phyloP scores from a whole-genome alignment of 495 filamentous ascomycete species.

The Neurospora intermedia region DNA sequence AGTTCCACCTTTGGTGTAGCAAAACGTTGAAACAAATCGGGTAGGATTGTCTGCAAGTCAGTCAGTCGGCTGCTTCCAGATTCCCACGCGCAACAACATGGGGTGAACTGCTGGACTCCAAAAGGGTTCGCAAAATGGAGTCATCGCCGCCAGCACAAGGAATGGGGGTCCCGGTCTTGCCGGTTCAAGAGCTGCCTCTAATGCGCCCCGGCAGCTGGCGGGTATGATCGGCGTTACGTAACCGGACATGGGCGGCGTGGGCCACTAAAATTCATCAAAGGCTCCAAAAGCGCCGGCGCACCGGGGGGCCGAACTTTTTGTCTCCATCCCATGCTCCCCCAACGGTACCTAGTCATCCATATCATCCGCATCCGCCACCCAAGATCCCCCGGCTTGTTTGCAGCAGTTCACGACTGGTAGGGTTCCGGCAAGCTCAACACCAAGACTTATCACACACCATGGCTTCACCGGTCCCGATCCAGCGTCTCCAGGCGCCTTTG shows the following conservation, averaged over 20 bases:
- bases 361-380: neutral
- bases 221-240: constrained; percentile 15
- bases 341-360: neutral
- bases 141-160: neutral
- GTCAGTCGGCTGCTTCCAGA: neutral
- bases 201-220: constrained; percentile 2
- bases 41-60: neutral
- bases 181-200: neutral
- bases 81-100: neutral
- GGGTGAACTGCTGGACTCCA: neutral
- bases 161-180: neutral
- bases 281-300: neutral
- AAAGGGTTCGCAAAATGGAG: neutral
- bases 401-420: neutral
- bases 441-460: constrained; percentile 7
- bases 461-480: constrained; percentile 20
- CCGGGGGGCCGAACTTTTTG: constrained; percentile 6
- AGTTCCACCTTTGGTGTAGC: neutral
- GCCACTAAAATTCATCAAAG: constrained; percentile 2
- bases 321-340: constrained; percentile 1
- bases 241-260: constrained; percentile 4
- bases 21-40: neutral
- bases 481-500: constrained; percentile 22
- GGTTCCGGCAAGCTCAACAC: constrained; percentile 1
- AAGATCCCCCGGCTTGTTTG: neutral